Conservation (phyloP, 192 early-diverging fungal genomes). For the Backusella australiensis region DNA sequence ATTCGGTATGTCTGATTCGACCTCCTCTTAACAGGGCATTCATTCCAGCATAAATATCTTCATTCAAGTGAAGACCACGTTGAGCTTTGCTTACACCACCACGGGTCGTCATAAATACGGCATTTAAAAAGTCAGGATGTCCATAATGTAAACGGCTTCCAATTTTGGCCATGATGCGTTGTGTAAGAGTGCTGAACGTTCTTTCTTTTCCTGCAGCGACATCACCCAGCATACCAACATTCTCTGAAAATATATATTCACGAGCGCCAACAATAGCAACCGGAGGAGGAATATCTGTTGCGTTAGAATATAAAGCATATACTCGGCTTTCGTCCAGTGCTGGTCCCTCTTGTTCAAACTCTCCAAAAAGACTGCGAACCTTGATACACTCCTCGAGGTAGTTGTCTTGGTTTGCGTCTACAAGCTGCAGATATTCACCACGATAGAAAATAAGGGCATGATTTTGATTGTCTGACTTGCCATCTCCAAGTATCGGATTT, state of each 20-base stretch:
- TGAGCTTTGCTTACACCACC: constrained; percentile 77
- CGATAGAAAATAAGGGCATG: constrained; percentile 70
- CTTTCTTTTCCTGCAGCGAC: constrained; percentile 76
- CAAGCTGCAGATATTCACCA: constrained; percentile 73
- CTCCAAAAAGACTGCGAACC: constrained; percentile 68
- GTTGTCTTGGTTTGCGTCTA: constrained; percentile 81
- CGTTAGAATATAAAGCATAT: constrained; percentile 50
- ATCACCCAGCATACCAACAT: constrained; percentile 67
- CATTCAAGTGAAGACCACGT: constrained; percentile 74
- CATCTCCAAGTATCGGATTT: constrained; percentile 74
- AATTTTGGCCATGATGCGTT: constrained; percentile 72
- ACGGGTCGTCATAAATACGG: constrained; percentile 69
- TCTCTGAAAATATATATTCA: constrained; percentile 73
- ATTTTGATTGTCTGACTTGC: constrained; percentile 78
- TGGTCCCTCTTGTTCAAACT: constrained; percentile 67
- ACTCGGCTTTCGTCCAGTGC: constrained; percentile 34
- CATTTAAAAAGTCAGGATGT: constrained; percentile 77
- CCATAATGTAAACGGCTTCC: constrained; percentile 72
- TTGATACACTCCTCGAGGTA: constrained; percentile 77
- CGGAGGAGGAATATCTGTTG: constrained; percentile 43
- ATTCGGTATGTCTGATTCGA: constrained; percentile 73
- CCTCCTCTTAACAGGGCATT: constrained; percentile 70
- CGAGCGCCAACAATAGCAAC: constrained; percentile 74
- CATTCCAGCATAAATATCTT: constrained; percentile 83
- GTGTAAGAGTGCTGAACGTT: constrained; percentile 69